Evolutionary conservation across 805 yeast genomes (phyloP).

Genomic region (Tetrapisispora arboricola): DNA sequence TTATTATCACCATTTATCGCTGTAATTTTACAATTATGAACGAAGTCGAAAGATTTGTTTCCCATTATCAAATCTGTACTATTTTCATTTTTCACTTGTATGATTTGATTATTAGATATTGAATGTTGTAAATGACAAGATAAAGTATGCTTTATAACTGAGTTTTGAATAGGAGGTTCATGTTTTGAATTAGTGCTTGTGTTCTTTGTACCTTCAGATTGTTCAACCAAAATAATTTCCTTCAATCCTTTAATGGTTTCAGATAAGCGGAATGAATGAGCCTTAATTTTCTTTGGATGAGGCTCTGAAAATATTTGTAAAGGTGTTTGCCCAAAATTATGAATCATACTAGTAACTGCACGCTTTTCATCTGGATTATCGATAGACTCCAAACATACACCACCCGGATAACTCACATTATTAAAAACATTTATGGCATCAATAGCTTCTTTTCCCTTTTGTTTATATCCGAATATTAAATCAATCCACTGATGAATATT

Average conservation of each 20-base stretch:
- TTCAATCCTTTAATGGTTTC: neutral
- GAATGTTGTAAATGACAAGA: neutral
- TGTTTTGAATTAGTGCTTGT: too few relatives aligned
- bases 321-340: constrained; percentile 90
- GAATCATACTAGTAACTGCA: constrained; percentile 75
- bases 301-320: constrained; percentile 56
- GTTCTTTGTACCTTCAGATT: neutral
- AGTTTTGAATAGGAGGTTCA: too few relatives aligned
- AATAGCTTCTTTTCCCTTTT: constrained; percentile 60
- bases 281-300: constrained; percentile 37
- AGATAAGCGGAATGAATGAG: neutral
- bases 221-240: neutral
- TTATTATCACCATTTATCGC: constrained; percentile 19
- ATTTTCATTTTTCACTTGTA: neutral
- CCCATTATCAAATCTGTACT: neutral
- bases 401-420: constrained; percentile 76
- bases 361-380: constrained; percentile 62
- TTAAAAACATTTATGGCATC: constrained; percentile 68
- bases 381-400: constrained; percentile 64
- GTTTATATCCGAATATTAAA: constrained; percentile 71
- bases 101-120: too few relatives aligned
- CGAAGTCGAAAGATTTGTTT: neutral
- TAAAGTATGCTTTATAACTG: too few relatives aligned
- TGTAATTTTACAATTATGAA: constrained; percentile 11
- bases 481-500: constrained; percentile 81